Base-by-base conservation (phyloP, 306 rosid species). In the Luffa acutangula region DNA sequence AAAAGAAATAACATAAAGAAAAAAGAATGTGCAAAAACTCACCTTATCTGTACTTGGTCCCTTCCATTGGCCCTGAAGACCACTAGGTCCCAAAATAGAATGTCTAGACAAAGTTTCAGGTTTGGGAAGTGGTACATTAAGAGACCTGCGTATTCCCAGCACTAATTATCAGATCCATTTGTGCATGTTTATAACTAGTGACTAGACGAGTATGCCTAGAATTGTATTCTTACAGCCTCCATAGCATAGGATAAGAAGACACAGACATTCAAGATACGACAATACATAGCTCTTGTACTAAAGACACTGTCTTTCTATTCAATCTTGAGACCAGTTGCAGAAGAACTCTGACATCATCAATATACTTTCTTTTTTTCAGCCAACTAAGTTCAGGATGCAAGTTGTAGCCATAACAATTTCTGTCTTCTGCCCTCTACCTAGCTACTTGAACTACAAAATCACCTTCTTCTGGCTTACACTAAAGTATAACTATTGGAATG, bases 31-130 rank as follows among this genome's bases (percentile, higher is more conserved):
- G 52, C 63, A 42, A 62, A 8, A 46, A 34, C 73, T 79, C 84
- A 93, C 99, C 98, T 93, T 96, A 59, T 82, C 89, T 54, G 91
- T 79, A 49, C 86, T 90, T 25, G 98, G 97, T 66, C 90, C 98
- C 46, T 75, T 92, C 99, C 99, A 93, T 86, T 96, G 98, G 66
- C 92, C 94, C 78, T 75, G 90, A 78, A 96, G 94, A 83, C 98
- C 99, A 89, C 84, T 93, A 49, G 96, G 98, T 70, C 99, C 99
- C 83, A 96, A 87, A 85, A 93, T 82, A 57, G 98, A 96, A 84
- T 96, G 99, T 84, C 99, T 91, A 69, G 97, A 96, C 87, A 93
- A 84, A 77, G 99, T 96, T 80, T 96, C 99, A 83, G 89, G 91
- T 81, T 90, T 96, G 45, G 99, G 97, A 80, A 76, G 82, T 37